A percentile compares a stretch with the other conserved stretches of the same genome.
phyloP scores from a whole-genome alignment of 352 stramenopile genomes.

The Albugo candida region DNA sequence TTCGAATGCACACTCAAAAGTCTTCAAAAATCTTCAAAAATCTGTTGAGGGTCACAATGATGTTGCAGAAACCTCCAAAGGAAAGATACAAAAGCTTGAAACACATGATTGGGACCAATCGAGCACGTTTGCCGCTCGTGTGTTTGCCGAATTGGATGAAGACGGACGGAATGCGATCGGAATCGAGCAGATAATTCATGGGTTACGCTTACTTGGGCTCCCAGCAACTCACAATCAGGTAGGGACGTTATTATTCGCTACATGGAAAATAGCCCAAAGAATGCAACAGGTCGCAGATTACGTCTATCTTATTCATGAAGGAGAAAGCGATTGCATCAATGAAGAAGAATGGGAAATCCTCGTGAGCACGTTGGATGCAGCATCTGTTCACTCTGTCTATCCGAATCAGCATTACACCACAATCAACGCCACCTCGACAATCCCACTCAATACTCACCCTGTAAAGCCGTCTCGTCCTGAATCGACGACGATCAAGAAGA shows the following conservation, averaged over 20 bases:
- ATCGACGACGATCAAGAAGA: no score
- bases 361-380: constrained; percentile 38
- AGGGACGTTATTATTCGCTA: background rate
- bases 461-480: background rate
- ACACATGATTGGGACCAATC: background rate
- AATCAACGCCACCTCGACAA: background rate
- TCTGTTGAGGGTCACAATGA: no score
- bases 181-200: constrained; percentile 32
- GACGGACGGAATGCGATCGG: constrained; percentile 21
- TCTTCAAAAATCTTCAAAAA: background rate
- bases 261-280: background rate
- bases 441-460: background rate
- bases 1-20: background rate
- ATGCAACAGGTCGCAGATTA: constrained; percentile 37
- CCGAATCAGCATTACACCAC: background rate
- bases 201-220: constrained; percentile 24
- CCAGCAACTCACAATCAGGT: constrained; percentile 53
- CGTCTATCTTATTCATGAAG: constrained; percentile 54
- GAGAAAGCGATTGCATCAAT: constrained; percentile 23
- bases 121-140: constrained; percentile 8
- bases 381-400: constrained; percentile 10
- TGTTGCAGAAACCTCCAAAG: background rate
- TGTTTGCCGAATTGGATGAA: constrained; percentile 36
- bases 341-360: constrained; percentile 46
- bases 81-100: background rate